Evolutionary conservation across 169 alveolate species (phyloP), one percentile per base, ranked within the genome.

Genomic region (Plasmodium blacklocki): DNA sequence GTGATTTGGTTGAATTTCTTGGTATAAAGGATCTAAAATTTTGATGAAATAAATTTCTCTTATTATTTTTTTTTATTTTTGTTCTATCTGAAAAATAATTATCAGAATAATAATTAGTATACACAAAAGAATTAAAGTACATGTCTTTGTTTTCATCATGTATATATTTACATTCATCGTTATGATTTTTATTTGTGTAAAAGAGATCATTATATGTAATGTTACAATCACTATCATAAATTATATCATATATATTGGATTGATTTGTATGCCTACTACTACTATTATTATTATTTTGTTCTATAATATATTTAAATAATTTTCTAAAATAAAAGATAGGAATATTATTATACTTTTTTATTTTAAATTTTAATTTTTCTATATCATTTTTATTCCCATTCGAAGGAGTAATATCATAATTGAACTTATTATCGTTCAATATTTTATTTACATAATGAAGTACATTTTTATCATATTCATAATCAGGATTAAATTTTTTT

Each of bases 41-140:
- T 9, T 14, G 73, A 56, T 54, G 60, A 63, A 62, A 9, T 66
- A 43, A 12, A 43, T n/a, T 6, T 59, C 39, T 63, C 11, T 32
- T 49, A 23, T 26, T 67, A 18, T 75, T 62, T 23, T 64, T 76
- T 56, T 62, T 76, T 21, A 64, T 15, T 56, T 76, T 50, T 8
- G 52, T 78, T 66, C 45, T 66, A 64, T 50, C 47, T 78, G 89
- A 78, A 78, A 78, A 78, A 52, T 78, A 78, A 52, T 78, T 78
- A 78, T 78, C 89, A 73, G 89, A 78, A 66, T 78, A 70, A 58
- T 23, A 59, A 52, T 29, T 67, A 29, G 29, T 32, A 71, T 71
- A 52, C 29, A 50, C 52, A 43, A 64, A 15, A 49, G 74, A 78
- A 66, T 54, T 56, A 59, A 56, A 68, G 49, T 60, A 43, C 6